Evolutionary conservation across 139 green algal species (phyloP).

Genomic region (Microglena sp.): DNA sequence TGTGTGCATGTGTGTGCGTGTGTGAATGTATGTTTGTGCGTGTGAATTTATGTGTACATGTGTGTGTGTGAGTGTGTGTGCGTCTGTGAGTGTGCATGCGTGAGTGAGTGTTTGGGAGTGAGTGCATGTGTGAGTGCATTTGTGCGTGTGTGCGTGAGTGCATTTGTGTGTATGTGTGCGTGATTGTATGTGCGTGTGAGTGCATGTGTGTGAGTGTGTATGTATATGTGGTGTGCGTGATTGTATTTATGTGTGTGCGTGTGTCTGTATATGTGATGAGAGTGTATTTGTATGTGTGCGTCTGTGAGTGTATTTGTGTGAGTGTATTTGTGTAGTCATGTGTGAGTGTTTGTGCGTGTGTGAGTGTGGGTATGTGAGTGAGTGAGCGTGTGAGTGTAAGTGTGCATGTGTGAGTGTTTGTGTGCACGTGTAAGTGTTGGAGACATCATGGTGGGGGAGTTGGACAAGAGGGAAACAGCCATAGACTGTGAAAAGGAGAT

Average conservation of each 20-base stretch:
- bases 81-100: background rate
- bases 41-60: background rate
- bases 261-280: background rate
- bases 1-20: background rate
- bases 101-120: no score
- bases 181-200: background rate
- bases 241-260: background rate
- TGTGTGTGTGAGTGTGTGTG: background rate
- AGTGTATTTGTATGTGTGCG: background rate
- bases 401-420: background rate
- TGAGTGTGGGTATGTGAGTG: background rate
- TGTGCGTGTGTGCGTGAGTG: background rate
- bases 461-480: no score
- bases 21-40: background rate
- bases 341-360: background rate
- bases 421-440: no score
- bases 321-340: background rate
- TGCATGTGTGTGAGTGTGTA: background rate
- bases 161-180: background rate
- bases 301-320: background rate
- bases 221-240: background rate
- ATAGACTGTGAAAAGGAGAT: no score
- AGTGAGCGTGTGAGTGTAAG: background rate
- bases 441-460: no score
- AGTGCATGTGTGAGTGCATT: background rate